A percentile compares a stretch with the other conserved stretches of the same genome.
phyloP scores from a whole-genome alignment of 1,284 basidiomycete species.

The Mycosarcoma mackinlayi region DNA sequence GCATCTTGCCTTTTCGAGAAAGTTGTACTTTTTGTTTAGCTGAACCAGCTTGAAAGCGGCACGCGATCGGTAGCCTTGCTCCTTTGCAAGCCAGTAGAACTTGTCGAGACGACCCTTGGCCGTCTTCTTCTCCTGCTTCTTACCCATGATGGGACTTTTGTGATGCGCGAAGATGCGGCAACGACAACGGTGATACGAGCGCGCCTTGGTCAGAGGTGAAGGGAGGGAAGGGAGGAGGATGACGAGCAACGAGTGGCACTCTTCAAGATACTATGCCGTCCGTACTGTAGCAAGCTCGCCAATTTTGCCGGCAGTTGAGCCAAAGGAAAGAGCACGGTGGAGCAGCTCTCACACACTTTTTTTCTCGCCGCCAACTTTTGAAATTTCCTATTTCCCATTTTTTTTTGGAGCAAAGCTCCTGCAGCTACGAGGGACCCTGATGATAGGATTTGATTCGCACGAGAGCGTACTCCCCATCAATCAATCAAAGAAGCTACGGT shows the following conservation, averaged over 20 bases:
- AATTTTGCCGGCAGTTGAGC: no score
- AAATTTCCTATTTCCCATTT: slow-evolving; percentile 30
- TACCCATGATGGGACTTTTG: no score
- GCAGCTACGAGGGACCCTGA: slow-evolving; percentile 7
- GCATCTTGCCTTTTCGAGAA: slow-evolving; percentile 90
- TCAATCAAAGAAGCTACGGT: no score
- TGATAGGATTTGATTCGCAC: slow-evolving; percentile 9
- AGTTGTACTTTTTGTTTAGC: slow-evolving; percentile 96
- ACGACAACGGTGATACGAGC: not conserved
- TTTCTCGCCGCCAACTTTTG: not conserved
- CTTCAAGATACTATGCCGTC: no score
- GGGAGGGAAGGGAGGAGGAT: slow-evolving; percentile 5
- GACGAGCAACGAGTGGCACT: slow-evolving; percentile 1
- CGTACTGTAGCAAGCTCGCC: slow-evolving; percentile 10
- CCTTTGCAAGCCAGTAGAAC: slow-evolving; percentile 73
- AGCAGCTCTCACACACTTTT: not conserved
- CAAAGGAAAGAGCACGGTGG: no score
- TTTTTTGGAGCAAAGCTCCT: slow-evolving; percentile 4
- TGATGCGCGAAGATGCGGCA: not conserved
- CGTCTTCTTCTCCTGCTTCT: slow-evolving; percentile 67
- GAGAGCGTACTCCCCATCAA: no score
- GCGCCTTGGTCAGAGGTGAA: slow-evolving; percentile 6
- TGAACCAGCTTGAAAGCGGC: slow-evolving; percentile 99
- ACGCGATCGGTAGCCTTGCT: slow-evolving; percentile 98
- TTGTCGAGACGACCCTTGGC: slow-evolving; percentile 68